Evolutionary conservation across 345 rosid genomes (phyloP).

Genomic region (Sonneratia caseolaris): DNA sequence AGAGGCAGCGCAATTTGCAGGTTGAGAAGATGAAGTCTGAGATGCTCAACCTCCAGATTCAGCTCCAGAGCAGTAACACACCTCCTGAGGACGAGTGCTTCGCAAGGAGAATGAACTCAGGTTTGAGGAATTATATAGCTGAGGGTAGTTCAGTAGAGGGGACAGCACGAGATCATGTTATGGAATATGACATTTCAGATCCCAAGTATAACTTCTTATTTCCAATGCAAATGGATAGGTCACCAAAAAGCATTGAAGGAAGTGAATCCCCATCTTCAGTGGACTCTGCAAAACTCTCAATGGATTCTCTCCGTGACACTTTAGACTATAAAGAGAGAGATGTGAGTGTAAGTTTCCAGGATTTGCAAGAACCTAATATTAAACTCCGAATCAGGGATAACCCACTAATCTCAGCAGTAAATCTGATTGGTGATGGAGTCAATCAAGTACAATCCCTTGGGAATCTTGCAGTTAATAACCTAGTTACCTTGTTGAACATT

Average conservation of each 20-base stretch:
- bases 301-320: conserved; percentile 12
- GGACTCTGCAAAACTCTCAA: conserved; percentile 15
- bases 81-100: conserved; percentile 11
- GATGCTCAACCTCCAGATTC: conserved; percentile 35
- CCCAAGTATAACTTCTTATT: neutral
- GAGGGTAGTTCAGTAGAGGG: neutral
- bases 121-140: neutral
- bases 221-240: conserved; percentile 16
- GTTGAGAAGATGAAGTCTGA: conserved; percentile 45
- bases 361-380: conserved; percentile 6
- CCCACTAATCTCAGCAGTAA: conserved; percentile 20
- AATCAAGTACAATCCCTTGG: conserved; percentile 31
- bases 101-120: conserved; percentile 14
- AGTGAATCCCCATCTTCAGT: conserved; percentile 6
- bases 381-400: conserved; percentile 15
- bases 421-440: conserved; percentile 28
- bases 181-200: conserved; percentile 5
- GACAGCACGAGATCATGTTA: neutral
- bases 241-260: conserved; percentile 11
- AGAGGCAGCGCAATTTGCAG: conserved; percentile 31
- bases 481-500: conserved; percentile 27
- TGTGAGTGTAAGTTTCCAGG: conserved; percentile 1
- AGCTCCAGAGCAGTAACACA: conserved; percentile 21
- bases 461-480: conserved; percentile 24
- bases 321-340: conserved; percentile 11